Percentiles rank a stretch among this genome's conserved stretches.
Conservation (phyloP, 2,329 filamentous ascomycete species). For the Amylocarpus encephaloides region DNA sequence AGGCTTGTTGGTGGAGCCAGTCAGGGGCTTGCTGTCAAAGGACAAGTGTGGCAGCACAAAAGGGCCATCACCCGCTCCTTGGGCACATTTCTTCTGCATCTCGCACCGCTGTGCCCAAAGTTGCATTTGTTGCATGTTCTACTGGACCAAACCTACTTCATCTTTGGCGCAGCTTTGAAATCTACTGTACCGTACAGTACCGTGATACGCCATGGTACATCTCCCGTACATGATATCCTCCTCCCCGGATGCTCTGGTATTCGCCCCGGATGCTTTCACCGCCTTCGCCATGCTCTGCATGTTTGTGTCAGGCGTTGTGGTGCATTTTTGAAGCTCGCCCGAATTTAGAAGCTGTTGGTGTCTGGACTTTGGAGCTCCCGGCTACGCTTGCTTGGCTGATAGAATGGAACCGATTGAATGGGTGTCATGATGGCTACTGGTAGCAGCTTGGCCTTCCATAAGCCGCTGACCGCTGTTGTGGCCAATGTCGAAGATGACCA, state of each 20-base stretch:
- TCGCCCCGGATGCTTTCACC: constrained; percentile 3
- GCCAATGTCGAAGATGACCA: not conserved
- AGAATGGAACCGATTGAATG: not conserved
- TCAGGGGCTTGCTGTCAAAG: not conserved
- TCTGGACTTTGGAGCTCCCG: not conserved
- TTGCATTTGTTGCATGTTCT: no score
- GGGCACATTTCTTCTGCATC: no score
- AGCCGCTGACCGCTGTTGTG: constrained; percentile 1
- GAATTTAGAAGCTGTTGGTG: not conserved
- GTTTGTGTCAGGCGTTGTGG: not conserved
- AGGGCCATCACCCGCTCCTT: no score
- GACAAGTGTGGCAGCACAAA: no score
- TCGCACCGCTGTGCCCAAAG: no score
- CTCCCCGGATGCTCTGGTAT: not conserved
- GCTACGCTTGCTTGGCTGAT: not conserved
- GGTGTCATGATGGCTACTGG: not conserved
- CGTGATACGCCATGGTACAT: constrained; percentile 5
- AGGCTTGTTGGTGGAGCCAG: not conserved
- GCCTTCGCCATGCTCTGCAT: constrained; percentile 1
- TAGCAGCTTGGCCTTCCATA: not conserved
- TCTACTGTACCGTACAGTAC: no score
- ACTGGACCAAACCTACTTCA: no score
- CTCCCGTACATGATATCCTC: not conserved
- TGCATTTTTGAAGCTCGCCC: not conserved
- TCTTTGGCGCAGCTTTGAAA: no score